These are phyloP conservation scores for Theobroma grandiflorum DNA, from an alignment of 441 rosid genomes.

Conservation along the genomic window DNA sequence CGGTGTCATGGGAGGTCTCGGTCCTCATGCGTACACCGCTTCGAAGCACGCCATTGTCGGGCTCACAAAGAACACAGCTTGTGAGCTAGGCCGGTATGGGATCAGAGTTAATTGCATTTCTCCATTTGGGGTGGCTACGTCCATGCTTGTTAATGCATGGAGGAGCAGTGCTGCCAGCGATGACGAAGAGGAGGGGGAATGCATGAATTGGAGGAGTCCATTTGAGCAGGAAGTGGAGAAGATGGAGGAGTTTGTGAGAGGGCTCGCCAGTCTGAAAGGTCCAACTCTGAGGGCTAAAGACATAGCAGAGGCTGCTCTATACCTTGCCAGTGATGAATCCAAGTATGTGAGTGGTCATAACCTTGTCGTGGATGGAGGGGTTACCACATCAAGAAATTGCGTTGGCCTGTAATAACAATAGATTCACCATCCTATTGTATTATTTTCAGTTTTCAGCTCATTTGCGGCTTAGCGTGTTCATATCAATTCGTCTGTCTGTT, in stretches of 20 bases:
- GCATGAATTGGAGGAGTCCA: constrained; percentile 37
- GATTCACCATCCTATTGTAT: no score
- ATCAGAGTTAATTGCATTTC: constrained; percentile 88
- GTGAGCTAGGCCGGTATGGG: constrained; percentile 77
- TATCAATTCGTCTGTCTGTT: no score
- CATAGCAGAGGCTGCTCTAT: constrained; percentile 86
- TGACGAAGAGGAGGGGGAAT: constrained; percentile 44
- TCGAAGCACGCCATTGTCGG: constrained; percentile 93
- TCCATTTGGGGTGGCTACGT: constrained; percentile 85
- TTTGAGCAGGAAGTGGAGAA: constrained; percentile 56
- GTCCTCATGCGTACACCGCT: constrained; percentile 89
- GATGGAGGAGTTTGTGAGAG: constrained; percentile 81
- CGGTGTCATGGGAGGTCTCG: constrained; percentile 82
- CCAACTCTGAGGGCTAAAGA: constrained; percentile 61
- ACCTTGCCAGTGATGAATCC: constrained; percentile 85
- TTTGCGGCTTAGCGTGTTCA: no score
- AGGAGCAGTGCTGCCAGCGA: constrained; percentile 21
- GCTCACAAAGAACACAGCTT: constrained; percentile 77
- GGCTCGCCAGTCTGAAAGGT: constrained; percentile 69
- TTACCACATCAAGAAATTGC: constrained; percentile 74
- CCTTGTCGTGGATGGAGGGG: constrained; percentile 89
- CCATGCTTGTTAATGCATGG: constrained; percentile 85
- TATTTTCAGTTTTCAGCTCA: no score
- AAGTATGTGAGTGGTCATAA: constrained; percentile 87
- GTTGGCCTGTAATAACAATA: constrained; percentile 58